These are phyloP conservation scores for Lentithecium fluviatile DNA, from an alignment of 495 filamentous ascomycete genomes.

Conservation along the genomic window DNA sequence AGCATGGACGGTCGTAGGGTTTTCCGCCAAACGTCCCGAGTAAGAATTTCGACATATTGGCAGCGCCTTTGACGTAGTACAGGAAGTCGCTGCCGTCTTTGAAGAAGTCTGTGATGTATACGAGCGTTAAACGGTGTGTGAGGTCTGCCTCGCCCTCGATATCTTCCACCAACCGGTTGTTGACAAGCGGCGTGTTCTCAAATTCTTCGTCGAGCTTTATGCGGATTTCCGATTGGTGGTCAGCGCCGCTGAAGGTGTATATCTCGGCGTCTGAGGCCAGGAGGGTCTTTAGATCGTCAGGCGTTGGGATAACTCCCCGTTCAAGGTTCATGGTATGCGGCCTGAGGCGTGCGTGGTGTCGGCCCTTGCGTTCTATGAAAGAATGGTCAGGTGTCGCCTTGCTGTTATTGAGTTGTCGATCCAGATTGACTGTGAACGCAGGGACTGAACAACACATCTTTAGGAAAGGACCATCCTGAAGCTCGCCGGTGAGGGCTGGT, in stretches of 20 bases:
- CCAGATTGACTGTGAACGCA: too few species aligned
- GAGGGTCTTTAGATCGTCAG: too few species aligned
- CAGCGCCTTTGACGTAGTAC: not conserved
- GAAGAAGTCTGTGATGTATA: slow-evolving; percentile 18
- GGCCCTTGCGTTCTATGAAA: too few species aligned
- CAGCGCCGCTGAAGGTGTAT: not conserved
- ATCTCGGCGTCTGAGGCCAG: not conserved
- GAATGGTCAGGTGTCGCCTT: too few species aligned
- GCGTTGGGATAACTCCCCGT: too few species aligned
- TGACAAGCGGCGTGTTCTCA: not conserved
- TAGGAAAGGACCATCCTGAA: too few species aligned
- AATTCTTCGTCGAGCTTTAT: not conserved
- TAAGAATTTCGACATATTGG: slow-evolving; percentile 3
- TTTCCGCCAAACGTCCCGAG: not conserved
- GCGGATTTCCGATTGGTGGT: not conserved
- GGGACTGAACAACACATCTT: too few species aligned
- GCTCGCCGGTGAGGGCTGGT: too few species aligned
- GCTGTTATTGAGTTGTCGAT: too few species aligned
- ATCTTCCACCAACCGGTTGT: not conserved
- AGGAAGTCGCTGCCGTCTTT: slow-evolving; percentile 6
- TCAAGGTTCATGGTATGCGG: too few species aligned
- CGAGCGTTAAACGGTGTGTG: not conserved
- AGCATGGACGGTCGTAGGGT: slow-evolving; percentile 4
- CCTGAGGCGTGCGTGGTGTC: too few species aligned
- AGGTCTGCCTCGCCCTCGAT: not conserved